Conservation (phyloP, 768 basidiomycete species). For the Mycena rebaudengoi region DNA sequence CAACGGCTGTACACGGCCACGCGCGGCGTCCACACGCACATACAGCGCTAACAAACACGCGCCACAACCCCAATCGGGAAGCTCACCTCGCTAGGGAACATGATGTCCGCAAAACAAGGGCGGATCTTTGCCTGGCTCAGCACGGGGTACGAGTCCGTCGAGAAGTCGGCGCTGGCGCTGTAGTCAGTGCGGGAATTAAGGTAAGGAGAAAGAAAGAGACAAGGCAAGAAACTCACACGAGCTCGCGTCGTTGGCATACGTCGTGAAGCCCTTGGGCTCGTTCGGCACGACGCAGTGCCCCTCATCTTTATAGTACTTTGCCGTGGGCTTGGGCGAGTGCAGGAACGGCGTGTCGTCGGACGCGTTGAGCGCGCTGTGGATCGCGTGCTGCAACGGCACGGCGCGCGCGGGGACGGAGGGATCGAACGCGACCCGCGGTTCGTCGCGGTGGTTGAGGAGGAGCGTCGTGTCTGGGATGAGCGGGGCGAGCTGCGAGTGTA, state of each 20-base stretch:
- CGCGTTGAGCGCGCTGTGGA: neutral
- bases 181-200: neutral
- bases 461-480: slow-evolving; percentile 11
- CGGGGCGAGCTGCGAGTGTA: neutral
- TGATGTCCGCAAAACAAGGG: slow-evolving; percentile 4
- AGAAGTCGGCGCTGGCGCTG: slow-evolving; percentile 6
- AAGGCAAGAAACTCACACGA: neutral
- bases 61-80: neutral
- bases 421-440: slow-evolving; percentile 18
- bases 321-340: neutral
- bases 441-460: slow-evolving; percentile 13
- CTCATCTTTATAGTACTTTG: neutral
- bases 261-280: neutral
- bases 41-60: too few species aligned
- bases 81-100: neutral
- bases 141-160: slow-evolving; percentile 6
- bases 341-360: neutral
- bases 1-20: too few species aligned
- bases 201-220: neutral
- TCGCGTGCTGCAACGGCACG: neutral
- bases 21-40: too few species aligned
- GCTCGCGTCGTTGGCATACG: neutral
- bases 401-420: neutral
- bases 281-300: neutral
- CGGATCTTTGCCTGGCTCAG: slow-evolving; percentile 5